Base-by-base conservation (phyloP, 176 grass and related monocot species). In the Oryza nivara region DNA sequence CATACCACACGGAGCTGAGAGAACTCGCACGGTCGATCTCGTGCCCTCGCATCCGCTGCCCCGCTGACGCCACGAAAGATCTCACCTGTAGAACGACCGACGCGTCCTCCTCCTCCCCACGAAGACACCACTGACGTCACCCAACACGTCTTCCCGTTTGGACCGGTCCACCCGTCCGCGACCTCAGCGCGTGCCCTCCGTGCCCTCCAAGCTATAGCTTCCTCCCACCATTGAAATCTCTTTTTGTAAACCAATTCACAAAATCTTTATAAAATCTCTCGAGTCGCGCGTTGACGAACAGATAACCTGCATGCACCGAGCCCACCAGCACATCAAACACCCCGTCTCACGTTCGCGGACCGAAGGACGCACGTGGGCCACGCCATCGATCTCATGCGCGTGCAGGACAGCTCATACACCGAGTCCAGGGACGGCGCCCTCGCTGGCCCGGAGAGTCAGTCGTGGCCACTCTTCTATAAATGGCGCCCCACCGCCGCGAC, bases 81-180 rank as follows among this genome's bases (percentile, higher is more conserved):
- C 35, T 83, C 83, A 89, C 67, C 0, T 0, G 12, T 73, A 82
- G 16, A 48, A 78, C 25, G 28, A 67, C 8, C 36, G 36, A 32
- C 30, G 30, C 30, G 30, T 32, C 5, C 73, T 10, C 16, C 11
- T 14, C 43, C 16, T 7, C 1, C 12, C 9, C 41, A 4, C 61
- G 7, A 3, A 40, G 38, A 1, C 40, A n/a, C 12, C 14, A 11
- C 0, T 56, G 84, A 83, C 83, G 91, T 91, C 90, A 97, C 70
- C 74, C 41, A 23, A 46, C 80, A 93, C 92, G 95, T 93, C 75
- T 34, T 84, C 22, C 14, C 23, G 9, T 74, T 91, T 96, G 86
- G 84, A 83, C 72, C 19, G 78, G 78, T 65, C 54, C 43, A 48
- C 73, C 38, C 41, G 1, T n/a, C 28, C 7, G 41, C 14, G 48